These are phyloP conservation scores for Coemansia sp. DNA, from an alignment of 371 early-diverging fungal species.

Conservation along the genomic window DNA sequence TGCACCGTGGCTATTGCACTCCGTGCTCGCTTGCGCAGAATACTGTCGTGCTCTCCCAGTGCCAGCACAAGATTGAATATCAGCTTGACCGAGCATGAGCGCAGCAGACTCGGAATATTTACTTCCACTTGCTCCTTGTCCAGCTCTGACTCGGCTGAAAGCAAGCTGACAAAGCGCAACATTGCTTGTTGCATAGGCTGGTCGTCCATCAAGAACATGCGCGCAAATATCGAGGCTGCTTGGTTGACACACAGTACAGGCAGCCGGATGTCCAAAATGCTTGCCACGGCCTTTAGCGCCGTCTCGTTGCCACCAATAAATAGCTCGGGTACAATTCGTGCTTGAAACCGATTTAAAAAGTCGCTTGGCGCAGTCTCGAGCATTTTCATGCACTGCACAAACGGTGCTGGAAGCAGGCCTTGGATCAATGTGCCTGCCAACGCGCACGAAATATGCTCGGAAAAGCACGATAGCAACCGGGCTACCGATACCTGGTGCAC, in stretches of 20 bases:
- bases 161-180: conserved; percentile 36
- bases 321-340: conserved; percentile 27
- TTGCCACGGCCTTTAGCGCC: conserved; percentile 32
- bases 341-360: conserved; percentile 27
- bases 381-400: conserved; percentile 39
- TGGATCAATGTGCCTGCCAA: conserved; percentile 19
- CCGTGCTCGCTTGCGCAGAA: conserved; percentile 39
- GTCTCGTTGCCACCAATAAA: conserved; percentile 26
- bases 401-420: conserved; percentile 17
- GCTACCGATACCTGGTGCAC: conserved; percentile 28
- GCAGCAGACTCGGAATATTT: conserved; percentile 44
- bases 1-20: conserved; percentile 44
- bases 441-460: conserved; percentile 26
- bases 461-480: conserved; percentile 18
- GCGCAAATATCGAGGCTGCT: conserved; percentile 42
- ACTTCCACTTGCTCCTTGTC: conserved; percentile 34
- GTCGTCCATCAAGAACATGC: conserved; percentile 48
- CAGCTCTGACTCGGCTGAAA: conserved; percentile 35
- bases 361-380: conserved; percentile 20
- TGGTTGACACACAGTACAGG: conserved; percentile 49
- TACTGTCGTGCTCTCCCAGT: conserved; percentile 35
- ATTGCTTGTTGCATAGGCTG: conserved; percentile 49
- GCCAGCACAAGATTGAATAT: conserved; percentile 44
- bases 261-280: conserved; percentile 27
- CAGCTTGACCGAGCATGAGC: conserved; percentile 46